Conservation (phyloP, 306 rosid species). For the Cotoneaster glaucophyllus region DNA sequence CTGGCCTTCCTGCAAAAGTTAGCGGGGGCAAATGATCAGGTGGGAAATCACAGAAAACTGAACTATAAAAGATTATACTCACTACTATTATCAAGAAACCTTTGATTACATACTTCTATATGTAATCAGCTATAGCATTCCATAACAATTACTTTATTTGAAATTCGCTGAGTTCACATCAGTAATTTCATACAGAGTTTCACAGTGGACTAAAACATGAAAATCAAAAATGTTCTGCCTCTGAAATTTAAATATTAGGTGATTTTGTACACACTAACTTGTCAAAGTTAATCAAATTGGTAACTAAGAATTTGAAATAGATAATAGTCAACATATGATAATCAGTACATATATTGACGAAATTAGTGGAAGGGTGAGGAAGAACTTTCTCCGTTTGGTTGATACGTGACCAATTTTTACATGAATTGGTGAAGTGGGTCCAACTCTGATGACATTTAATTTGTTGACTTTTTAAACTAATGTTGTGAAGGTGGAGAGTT, state of each 20-base stretch:
- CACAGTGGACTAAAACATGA: no score
- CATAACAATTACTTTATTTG: neutral
- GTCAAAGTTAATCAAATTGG: neutral
- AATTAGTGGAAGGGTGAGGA: neutral
- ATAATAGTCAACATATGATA: neutral
- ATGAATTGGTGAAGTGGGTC: neutral
- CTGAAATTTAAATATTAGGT: neutral
- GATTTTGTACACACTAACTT: no score
- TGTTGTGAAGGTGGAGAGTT: no score
- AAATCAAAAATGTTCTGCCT: neutral
- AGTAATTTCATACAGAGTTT: no score
- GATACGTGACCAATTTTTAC: neutral
- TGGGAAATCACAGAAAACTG: slow-evolving; percentile 6
- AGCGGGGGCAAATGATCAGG: neutral
- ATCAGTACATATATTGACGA: neutral
- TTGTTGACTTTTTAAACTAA: no score
- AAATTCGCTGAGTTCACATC: no score
- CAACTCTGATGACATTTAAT: neutral
- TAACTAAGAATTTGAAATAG: neutral
- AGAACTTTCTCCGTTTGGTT: neutral
- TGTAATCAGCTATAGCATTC: neutral
- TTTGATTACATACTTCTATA: neutral
- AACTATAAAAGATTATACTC: neutral
- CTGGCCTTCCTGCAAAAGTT: slow-evolving; percentile 73
- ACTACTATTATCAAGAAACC: neutral